Evolutionary conservation across 163 green algal genomes (phyloP), one percentile per base, ranked within the genome.

Genomic region (Chloromonas sp.): DNA sequence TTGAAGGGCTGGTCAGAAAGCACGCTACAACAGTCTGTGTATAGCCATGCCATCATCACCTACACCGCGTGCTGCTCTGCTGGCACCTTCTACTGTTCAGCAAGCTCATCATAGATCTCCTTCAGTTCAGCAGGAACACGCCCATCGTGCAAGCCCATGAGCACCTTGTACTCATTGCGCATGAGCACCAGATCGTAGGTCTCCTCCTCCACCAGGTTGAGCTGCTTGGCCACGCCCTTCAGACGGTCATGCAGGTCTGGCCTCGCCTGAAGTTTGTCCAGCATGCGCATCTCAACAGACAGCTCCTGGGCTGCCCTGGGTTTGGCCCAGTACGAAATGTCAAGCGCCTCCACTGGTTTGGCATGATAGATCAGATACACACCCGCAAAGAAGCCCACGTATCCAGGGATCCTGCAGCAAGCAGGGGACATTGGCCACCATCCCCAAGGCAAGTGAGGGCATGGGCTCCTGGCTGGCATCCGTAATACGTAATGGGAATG

Each of bases 101-200:
- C 36, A 36, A 91, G 86, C 86, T 91, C 88, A 62, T 88, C 88
- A 14, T 87, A 89, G 58, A 91, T 88, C 2, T 87, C 84, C 15
- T 79, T 79, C 3, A 91, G 80, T 61, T 91, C 88, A 81, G 86
- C 82, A n/a, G 88, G 86, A 60, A 91, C 88, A 3, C 88, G 86
- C 0, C 88, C 88, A 15, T 84, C 84, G 77, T 89, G 80, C 58
- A 89, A 78, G 59, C 88, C 88, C 81, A 91, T 77, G 70, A 87
- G 82, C 60, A 89, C 81, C 74, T 83, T 88, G 83, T 85, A 91
- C 84, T 91, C 88, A 58, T 91, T 90, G 76, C 91, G 85, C 89
- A 92, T 92, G 70, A 92, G 84, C 81, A 94, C 82, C 57, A 91
- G 88, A 84, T 94, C 91, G 70, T 94, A 94, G 15, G 84, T 71